Evolutionary conservation across 2,329 filamentous ascomycete genomes (phyloP).

Genomic region (Leptodontidium sp.): DNA sequence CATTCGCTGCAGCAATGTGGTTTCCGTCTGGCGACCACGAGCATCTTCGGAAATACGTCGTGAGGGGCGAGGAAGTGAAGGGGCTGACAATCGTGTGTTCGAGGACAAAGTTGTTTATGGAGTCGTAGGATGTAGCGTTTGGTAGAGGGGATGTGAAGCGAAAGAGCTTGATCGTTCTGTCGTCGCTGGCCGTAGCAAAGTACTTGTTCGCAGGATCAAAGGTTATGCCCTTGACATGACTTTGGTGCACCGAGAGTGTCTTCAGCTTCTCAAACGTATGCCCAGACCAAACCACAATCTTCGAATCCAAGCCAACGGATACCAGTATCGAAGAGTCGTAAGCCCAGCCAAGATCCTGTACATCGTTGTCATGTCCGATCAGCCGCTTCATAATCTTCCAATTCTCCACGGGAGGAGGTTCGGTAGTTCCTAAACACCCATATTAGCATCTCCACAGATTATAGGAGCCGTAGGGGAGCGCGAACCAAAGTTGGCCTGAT

Average conservation of each 20-base stretch:
- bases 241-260: constrained; percentile 90
- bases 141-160: constrained; percentile 90
- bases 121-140: constrained; percentile 93
- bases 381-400: constrained; percentile 95
- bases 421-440: constrained; percentile 69
- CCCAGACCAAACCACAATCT: constrained; percentile 97
- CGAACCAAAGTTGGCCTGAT: constrained; percentile 81
- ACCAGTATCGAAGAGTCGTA: constrained; percentile 94
- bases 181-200: constrained; percentile 97
- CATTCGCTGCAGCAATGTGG: constrained; percentile 96
- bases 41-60: constrained; percentile 94
- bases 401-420: constrained; percentile 92
- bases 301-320: constrained; percentile 95
- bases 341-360: constrained; percentile 97
- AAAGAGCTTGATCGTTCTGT: constrained; percentile 96
- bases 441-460: constrained; percentile 32
- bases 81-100: constrained; percentile 90
- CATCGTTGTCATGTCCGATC: constrained; percentile 97
- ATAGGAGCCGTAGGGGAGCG: constrained; percentile 33
- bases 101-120: constrained; percentile 94
- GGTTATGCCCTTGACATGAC: constrained; percentile 97
- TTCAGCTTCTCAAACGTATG: constrained; percentile 98
- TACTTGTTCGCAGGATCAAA: constrained; percentile 99
- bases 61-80: constrained; percentile 90
- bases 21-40: constrained; percentile 98